phyloP scores from a whole-genome alignment of 768 basidiomycete species.

The Phaeotremella fagi region DNA sequence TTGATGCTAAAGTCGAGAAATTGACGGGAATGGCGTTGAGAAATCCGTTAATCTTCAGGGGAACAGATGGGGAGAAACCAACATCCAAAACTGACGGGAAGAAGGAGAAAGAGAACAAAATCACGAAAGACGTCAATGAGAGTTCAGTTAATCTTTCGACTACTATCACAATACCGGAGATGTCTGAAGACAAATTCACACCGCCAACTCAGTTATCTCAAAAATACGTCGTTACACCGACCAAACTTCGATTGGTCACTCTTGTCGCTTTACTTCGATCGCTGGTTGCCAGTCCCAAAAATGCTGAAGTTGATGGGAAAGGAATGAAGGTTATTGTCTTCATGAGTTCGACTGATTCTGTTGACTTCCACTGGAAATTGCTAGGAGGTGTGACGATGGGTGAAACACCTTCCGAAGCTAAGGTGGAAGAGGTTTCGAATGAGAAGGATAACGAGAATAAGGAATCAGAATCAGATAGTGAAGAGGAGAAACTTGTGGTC shows the following conservation, averaged over 20 bases:
- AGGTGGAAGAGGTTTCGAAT: constrained; percentile 11
- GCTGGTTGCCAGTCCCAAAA: constrained; percentile 55
- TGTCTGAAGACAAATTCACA: constrained; percentile 60
- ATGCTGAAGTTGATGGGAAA: constrained; percentile 51
- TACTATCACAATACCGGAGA: constrained; percentile 25
- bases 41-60: constrained; percentile 78
- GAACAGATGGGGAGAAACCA: constrained; percentile 55
- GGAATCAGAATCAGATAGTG: constrained; percentile 27
- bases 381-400: constrained; percentile 70
- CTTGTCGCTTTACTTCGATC: constrained; percentile 79
- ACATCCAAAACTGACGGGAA: constrained; percentile 17
- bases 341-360: constrained; percentile 93
- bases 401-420: constrained; percentile 22
- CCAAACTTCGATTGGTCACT: constrained; percentile 89
- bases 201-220: constrained; percentile 91
- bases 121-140: constrained; percentile 14
- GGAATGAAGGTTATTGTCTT: constrained; percentile 70
- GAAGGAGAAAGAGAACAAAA: constrained; percentile 41
- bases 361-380: constrained; percentile 91
- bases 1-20: constrained; percentile 89
- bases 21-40: constrained; percentile 75
- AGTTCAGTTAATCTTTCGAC: constrained; percentile 24
- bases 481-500: constrained; percentile 15
- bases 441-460: constrained; percentile 28
- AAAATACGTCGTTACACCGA: constrained; percentile 80